Base-by-base conservation (phyloP, 352 stramenopile species). In the Globisporangium cylindrosporum region DNA sequence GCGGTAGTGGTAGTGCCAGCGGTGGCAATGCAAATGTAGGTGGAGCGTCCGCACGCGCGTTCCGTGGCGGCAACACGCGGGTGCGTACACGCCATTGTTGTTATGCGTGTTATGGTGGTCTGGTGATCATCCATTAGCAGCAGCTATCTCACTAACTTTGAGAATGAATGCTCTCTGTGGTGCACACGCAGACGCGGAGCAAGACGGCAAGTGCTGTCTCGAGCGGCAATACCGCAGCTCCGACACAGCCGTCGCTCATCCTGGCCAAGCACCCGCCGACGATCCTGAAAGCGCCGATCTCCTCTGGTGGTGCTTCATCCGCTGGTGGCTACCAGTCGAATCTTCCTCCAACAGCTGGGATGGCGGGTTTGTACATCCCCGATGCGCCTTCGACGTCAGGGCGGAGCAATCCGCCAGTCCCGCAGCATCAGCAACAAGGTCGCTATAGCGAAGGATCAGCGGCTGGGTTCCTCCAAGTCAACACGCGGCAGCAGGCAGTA, bases 261-360 rank as follows among this genome's bases (percentile, higher is more conserved):
- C 68, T 85, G 66, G 68, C 78, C 48, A 90, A 87, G 63, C 74
- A 76, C 9, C 84, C 75, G 24, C 75, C 76, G 1, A 78, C 77
- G 67, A 68, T 80, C 48, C 68, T 82, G 27, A 71, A 58, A 22
- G 69, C 74, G 6, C 49, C 64, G 1, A 25, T 34, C 1, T 34
- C 48, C 14, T 61, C 27, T 34, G 15, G 22, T 63, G 54, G 27
- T 14, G 15, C 20, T 72, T 25, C 36, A 1, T 46, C 38, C 25
- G 14, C 59, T 56, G n/a, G 65, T 70, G 38, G 66, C 60, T 1
- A 65, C 38, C 20, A 14, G 14, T 43, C 60, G 43, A 22, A 5
- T 53, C 49, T 48, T 4, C n/a, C 25, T 15, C 9, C 55, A 10
- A 24, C 4, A 20, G 41, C 29, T 25, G 22, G 22, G 1, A 59